Evolutionary conservation across 768 basidiomycete genomes (phyloP), one percentile per base, ranked within the genome.

Genomic region (Paxillus involutus): DNA sequence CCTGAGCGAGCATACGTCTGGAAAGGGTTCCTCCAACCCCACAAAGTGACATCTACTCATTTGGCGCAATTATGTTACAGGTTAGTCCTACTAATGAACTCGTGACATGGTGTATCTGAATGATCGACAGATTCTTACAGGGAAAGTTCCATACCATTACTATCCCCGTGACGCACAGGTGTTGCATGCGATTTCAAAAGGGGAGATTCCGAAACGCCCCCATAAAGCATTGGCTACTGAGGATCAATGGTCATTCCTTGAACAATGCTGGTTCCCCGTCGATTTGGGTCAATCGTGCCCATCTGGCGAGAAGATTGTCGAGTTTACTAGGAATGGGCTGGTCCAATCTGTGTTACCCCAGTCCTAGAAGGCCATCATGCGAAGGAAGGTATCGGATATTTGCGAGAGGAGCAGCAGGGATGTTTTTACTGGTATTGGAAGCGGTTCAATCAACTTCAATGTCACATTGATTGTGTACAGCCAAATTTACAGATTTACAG

Each of bases 261-360:
- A 51, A 42, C 16, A 3, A 0, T 53, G 47, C 40, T 53, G 52
- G 47, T 61, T 53, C 14, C 69, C 69, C 42, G 65, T 65, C 29
- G 16, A 39, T 39, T 9, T 13, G 16, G 37, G n/a, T 39, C 13
- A 17, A 39, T 17, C 13, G 37, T 16, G 14, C 13, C 37, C 37
- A 13, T 39, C n/a, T 9, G 16, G 58, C 16, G 51, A 48, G 14
- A 67, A 71, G 36, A 68, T 75, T 5, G 26, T 51, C 8, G n/a
- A 24, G 6, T 51, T 51, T 35, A 26, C 37, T 17, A 39, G n/a
- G 16, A 39, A 39, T 13, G 37, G 17, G 37, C 13, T 16, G 13
- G 37, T 17, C 13, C 12, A 39, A 12, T 2, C 7, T 12, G 32
- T 33, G 32, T 33, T 33, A 3, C 6, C 9, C 12, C 32, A 11